Percentiles rank a stretch among this genome's conserved stretches.
These are phyloP conservation scores for Puya raimondii DNA, from an alignment of 176 grass and related monocot species.

Conservation along the genomic window DNA sequence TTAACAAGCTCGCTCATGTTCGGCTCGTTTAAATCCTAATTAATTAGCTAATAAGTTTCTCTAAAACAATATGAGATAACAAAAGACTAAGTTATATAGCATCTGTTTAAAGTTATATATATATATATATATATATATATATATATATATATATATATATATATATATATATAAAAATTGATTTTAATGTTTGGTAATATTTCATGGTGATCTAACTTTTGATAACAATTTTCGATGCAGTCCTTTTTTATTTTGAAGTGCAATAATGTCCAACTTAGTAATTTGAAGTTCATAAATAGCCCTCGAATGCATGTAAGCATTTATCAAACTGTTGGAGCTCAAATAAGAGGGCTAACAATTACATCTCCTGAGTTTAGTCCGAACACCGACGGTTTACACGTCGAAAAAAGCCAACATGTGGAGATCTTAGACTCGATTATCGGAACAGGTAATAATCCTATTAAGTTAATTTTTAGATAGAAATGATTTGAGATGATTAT, in stretches of 20 bases:
- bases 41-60: too few relatives aligned
- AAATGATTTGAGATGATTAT: background rate
- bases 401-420: background rate
- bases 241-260: background rate
- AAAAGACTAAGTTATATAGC: too few relatives aligned
- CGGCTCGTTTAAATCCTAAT: too few relatives aligned
- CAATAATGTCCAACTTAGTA: background rate
- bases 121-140: too few relatives aligned
- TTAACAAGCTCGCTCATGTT: too few relatives aligned
- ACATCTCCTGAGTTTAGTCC: constrained; percentile 2
- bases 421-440: background rate
- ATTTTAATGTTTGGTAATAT: too few relatives aligned
- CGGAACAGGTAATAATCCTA: background rate
- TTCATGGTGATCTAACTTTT: too few relatives aligned
- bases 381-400: constrained; percentile 16
- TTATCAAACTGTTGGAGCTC: background rate
- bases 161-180: too few relatives aligned
- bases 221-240: background rate
- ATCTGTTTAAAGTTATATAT: too few relatives aligned
- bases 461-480: background rate
- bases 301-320: background rate
- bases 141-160: too few relatives aligned
- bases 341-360: background rate
- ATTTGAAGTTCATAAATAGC: constrained; percentile 2
- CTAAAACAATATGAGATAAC: too few relatives aligned